phyloP scores from a whole-genome alignment of 768 basidiomycete species.

The Tulasnella sp. region DNA sequence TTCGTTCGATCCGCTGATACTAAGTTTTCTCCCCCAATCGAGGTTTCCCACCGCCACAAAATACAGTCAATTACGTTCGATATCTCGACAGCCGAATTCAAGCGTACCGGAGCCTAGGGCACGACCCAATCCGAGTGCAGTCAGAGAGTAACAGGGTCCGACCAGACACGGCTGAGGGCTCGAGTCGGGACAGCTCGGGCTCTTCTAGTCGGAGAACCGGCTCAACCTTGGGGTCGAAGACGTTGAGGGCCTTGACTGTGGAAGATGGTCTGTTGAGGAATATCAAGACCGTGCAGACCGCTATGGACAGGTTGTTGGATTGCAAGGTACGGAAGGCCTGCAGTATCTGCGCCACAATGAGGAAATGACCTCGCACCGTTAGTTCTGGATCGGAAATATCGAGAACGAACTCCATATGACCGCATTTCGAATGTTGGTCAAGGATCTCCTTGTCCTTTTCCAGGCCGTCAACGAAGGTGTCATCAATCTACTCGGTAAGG shows the following conservation, averaged over 20 bases:
- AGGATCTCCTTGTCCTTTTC: constrained; percentile 91
- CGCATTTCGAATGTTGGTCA: constrained; percentile 89
- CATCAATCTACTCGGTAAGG: constrained; percentile 49
- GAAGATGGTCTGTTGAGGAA: constrained; percentile 94
- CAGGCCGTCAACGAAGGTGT: constrained; percentile 96
- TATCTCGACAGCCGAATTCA: constrained; percentile 88
- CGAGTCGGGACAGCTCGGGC: constrained; percentile 37
- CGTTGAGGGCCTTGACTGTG: constrained; percentile 85
- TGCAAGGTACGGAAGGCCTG: constrained; percentile 71
- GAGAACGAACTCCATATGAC: constrained; percentile 87
- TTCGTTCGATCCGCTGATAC: neutral
- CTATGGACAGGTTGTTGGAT: constrained; percentile 84
- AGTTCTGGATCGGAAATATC: constrained; percentile 93
- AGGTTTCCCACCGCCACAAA: constrained; percentile 86
- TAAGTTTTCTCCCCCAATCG: neutral
- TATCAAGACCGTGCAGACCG: constrained; percentile 82
- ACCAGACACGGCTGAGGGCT: constrained; percentile 60
- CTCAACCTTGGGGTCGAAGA: constrained; percentile 52
- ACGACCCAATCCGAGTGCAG: constrained; percentile 91
- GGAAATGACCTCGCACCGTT: neutral
- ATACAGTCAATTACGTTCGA: constrained; percentile 77
- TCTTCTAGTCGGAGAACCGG: constrained; percentile 43
- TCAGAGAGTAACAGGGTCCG: constrained; percentile 88
- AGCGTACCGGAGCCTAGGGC: constrained; percentile 84
- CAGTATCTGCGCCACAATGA: neutral